Conservation (phyloP, 2,329 filamentous ascomycete genomes). For the Diaporthe vaccinii region DNA sequence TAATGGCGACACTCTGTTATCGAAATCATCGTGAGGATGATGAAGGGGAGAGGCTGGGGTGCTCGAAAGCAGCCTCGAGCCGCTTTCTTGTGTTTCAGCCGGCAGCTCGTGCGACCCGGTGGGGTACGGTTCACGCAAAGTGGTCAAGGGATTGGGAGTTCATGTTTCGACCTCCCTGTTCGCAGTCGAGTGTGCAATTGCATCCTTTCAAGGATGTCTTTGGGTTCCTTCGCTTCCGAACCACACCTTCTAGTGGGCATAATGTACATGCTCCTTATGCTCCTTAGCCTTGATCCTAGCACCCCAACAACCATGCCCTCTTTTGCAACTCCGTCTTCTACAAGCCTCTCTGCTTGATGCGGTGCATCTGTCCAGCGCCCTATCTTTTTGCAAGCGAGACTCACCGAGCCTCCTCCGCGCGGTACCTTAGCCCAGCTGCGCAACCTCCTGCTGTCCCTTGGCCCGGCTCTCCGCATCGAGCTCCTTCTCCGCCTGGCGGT, state of each 20-base stretch:
- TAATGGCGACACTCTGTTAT: no score
- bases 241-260: not conserved
- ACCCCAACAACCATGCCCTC: not conserved
- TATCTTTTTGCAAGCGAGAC: not conserved
- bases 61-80: no score
- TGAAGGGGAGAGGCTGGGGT: no score
- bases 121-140: no score
- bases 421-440: constrained; percentile 31
- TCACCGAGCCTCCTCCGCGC: no score
- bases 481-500: constrained; percentile 93
- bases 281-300: not conserved
- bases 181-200: not conserved
- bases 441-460: constrained; percentile 36
- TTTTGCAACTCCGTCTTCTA: not conserved
- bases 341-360: no score
- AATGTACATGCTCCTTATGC: not conserved
- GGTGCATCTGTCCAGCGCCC: not conserved
- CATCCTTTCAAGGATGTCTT: not conserved
- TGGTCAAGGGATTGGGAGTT: no score
- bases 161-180: no score
- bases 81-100: no score
- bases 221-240: not conserved
- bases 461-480: constrained; percentile 79
- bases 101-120: no score
- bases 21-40: no score